These are phyloP conservation scores for Hibiscus mutabilis DNA, from an alignment of 345 rosid species.

Conservation along the genomic window DNA sequence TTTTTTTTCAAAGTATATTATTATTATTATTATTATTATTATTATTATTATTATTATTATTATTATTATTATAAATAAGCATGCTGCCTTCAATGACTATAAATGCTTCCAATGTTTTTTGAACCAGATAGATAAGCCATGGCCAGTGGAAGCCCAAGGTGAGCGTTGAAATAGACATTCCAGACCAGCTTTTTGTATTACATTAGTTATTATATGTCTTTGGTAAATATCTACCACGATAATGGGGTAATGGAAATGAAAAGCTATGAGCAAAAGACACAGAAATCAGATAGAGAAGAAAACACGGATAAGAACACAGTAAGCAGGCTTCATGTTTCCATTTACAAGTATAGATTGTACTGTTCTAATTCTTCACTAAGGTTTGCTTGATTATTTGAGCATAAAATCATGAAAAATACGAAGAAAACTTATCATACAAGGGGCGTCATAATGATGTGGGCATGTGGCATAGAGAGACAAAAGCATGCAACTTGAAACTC, in stretches of 20 bases:
- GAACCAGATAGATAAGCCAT: background rate
- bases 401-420: too few species aligned
- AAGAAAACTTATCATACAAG: background rate
- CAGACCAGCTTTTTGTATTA: background rate
- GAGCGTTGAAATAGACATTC: background rate
- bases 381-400: too few species aligned
- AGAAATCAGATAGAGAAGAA: background rate
- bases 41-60: too few species aligned
- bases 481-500: background rate
- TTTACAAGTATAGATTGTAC: background rate
- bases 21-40: too few species aligned
- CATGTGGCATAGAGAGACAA: background rate
- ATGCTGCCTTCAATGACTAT: background rate
- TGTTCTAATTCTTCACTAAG: too few species aligned
- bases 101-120: background rate
- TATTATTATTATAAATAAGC: background rate
- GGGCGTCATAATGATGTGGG: background rate
- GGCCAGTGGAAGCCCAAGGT: background rate
- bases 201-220: background rate
- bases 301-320: background rate
- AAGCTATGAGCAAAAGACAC: background rate
- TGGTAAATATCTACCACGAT: too few species aligned
- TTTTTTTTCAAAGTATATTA: too few species aligned
- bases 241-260: background rate
- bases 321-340: background rate